Evolutionary conservation across 176 grass and related monocot species (phyloP).

Genomic region (Calamus simplicifolius): DNA sequence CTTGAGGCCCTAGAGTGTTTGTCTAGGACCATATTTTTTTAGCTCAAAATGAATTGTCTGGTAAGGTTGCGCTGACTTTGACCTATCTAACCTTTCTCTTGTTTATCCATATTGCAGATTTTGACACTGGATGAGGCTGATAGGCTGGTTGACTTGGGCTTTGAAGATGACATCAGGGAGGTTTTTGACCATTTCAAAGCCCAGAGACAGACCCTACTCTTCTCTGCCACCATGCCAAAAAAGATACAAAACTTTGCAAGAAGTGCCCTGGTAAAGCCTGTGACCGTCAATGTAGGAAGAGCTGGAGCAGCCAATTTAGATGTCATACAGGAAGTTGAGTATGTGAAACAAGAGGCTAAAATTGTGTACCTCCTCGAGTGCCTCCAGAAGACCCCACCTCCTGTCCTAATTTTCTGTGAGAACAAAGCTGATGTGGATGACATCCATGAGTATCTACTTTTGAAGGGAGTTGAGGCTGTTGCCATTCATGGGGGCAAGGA

Average conservation of each 20-base stretch:
- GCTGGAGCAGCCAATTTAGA: constrained; percentile 95
- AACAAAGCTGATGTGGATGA: constrained; percentile 89
- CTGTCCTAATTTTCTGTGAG: constrained; percentile 85
- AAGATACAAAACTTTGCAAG: constrained; percentile 92
- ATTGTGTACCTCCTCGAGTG: constrained; percentile 89
- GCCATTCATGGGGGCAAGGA: constrained; percentile 91
- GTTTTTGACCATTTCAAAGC: constrained; percentile 93
- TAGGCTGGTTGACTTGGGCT: constrained; percentile 85
- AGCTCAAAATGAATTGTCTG: too few relatives aligned
- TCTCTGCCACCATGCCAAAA: constrained; percentile 95
- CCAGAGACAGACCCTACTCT: constrained; percentile 90
- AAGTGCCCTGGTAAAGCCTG: constrained; percentile 75
- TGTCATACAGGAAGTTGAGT: constrained; percentile 97
- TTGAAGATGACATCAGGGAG: constrained; percentile 97
- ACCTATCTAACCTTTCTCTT: too few relatives aligned
- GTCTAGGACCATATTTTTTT: too few relatives aligned
- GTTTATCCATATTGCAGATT: constrained; percentile 26
- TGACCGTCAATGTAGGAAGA: constrained; percentile 85
- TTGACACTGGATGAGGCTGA: constrained; percentile 96
- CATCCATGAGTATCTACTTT: constrained; percentile 91
- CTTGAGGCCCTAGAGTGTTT: too few relatives aligned
- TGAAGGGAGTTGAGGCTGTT: constrained; percentile 94
- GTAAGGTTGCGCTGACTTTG: too few relatives aligned
- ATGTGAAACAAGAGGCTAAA: constrained; percentile 95
- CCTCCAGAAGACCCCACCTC: constrained; percentile 88